Evolutionary conservation across 2,329 filamentous ascomycete species (phyloP), one percentile per base, ranked within the genome.

Genomic region (Penicillium corylophilum): DNA sequence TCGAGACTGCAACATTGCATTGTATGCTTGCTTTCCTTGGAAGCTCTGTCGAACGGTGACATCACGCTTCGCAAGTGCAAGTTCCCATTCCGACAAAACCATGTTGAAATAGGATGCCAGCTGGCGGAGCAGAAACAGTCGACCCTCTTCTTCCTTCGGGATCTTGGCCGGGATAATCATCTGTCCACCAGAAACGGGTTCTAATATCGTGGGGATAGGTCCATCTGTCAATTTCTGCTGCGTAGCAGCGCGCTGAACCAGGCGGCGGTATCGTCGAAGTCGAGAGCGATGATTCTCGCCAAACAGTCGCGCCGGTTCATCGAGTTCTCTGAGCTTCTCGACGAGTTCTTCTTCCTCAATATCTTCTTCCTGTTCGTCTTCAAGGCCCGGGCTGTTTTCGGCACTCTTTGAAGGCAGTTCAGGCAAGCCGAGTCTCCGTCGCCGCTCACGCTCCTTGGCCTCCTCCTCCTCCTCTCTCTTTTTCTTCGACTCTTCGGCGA

Each of bases 71-170:
- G 83, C 83, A 63, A 99, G 82, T 5, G 92, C 91, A 36, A 76
- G 68, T 63, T 92, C 84, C 87, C 95, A 99, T 71, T 95, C 93
- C 40, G 80, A 82, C 51, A 99, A 77, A n/a, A 99, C 84, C 85
- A 99, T 90, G 47, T 89, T 95, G 76, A 99, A 97, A 77, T 96
- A 99, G 44, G 89, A 94, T 18, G 89, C 89, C 50, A 99, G 79
- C 72, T 99, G 93, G 10, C 93, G 82, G 75, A 88, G 93, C 36
- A 99, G 77, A 71, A 88, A 91, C 40, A 81, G 76, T 41, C 85
- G 82, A 0, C 78, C 88, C 36, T 85, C 82, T 18, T 76, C 76
- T 61, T 92, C 88, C 62, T 81, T 78, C 1, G 83, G 82, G 9
- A 89, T 74, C 39, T 77, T 78, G 15, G 79, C 77, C 1, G 83